phyloP scores from a whole-genome alignment of 2,329 filamentous ascomycete genomes.

The Aspergillus pseudoterreus region DNA sequence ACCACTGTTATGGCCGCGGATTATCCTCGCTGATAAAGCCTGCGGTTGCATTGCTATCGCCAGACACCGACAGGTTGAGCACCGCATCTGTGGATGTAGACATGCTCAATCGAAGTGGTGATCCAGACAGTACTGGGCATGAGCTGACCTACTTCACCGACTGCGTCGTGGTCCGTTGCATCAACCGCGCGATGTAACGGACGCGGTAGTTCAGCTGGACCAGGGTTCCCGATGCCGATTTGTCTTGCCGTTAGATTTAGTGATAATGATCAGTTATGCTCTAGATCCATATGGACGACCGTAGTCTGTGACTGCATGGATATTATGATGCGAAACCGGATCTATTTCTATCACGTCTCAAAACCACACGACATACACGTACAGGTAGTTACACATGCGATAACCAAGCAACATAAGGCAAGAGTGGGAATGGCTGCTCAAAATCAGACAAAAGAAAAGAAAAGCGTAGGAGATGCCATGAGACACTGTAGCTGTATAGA shows the following conservation, averaged over 20 bases:
- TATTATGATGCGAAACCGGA: constrained; percentile 14
- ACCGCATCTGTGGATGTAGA: too few relatives aligned
- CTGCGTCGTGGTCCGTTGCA: too few relatives aligned
- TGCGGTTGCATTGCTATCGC: too few relatives aligned
- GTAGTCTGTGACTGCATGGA: neutral
- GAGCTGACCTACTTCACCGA: too few relatives aligned
- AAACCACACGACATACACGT: constrained; percentile 21
- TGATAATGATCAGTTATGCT: neutral
- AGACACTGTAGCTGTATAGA: constrained; percentile 8
- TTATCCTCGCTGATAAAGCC: too few relatives aligned
- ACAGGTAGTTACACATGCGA: constrained; percentile 26
- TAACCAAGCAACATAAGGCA: constrained; percentile 2
- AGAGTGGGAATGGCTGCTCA: constrained; percentile 9
- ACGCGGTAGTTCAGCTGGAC: neutral
- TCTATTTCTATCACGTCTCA: constrained; percentile 27
- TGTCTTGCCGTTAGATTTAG: neutral
- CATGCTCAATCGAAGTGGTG: too few relatives aligned
- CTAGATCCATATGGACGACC: neutral
- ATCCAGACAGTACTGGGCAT: too few relatives aligned
- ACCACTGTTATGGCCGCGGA: too few relatives aligned
- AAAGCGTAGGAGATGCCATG: constrained; percentile 8
- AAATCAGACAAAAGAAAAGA: constrained; percentile 6
- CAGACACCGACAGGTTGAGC: too few relatives aligned
- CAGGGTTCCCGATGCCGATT: neutral
- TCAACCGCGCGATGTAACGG: too few relatives aligned